phyloP scores from a whole-genome alignment of 192 early-diverging fungal genomes.

The Mortierella alpina region DNA sequence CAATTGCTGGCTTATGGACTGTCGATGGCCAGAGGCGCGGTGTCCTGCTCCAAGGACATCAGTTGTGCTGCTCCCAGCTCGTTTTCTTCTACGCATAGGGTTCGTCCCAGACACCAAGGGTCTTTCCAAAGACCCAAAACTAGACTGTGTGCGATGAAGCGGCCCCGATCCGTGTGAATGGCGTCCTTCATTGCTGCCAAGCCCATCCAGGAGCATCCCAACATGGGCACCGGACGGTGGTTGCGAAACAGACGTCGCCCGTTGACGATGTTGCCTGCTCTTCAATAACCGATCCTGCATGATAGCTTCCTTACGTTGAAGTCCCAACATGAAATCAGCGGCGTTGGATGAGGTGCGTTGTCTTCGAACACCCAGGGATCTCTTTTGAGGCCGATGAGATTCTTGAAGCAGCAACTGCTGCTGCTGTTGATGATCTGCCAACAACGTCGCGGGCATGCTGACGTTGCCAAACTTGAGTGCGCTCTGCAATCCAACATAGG shows the following conservation, averaged over 20 bases:
- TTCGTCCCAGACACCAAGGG: background rate
- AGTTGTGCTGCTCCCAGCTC: background rate
- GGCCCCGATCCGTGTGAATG: constrained; percentile 1
- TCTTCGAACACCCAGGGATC: constrained; percentile 1
- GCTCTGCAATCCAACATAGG: constrained; percentile 42
- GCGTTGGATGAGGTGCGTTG: constrained; percentile 14
- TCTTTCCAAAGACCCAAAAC: constrained; percentile 4
- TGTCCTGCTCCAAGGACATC: background rate
- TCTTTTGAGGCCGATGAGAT: constrained; percentile 19
- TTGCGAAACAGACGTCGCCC: background rate
- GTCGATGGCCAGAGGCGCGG: background rate
- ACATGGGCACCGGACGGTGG: constrained; percentile 18
- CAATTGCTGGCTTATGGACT: background rate
- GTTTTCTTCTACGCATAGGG: constrained; percentile 11
- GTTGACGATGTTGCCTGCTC: background rate
- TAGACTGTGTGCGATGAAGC: constrained; percentile 11
- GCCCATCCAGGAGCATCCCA: constrained; percentile 20
- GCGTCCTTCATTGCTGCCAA: background rate
- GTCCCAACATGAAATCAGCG: constrained; percentile 3
- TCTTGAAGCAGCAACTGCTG: constrained; percentile 20
- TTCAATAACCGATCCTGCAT: background rate
- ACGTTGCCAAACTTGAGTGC: constrained; percentile 53
- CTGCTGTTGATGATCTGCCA: constrained; percentile 20
- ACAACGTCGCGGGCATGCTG: constrained; percentile 41
- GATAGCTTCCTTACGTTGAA: background rate